Evolutionary conservation across 208 protist genomes (phyloP).

Genomic region (Herpetomonas samuelpessoai): DNA sequence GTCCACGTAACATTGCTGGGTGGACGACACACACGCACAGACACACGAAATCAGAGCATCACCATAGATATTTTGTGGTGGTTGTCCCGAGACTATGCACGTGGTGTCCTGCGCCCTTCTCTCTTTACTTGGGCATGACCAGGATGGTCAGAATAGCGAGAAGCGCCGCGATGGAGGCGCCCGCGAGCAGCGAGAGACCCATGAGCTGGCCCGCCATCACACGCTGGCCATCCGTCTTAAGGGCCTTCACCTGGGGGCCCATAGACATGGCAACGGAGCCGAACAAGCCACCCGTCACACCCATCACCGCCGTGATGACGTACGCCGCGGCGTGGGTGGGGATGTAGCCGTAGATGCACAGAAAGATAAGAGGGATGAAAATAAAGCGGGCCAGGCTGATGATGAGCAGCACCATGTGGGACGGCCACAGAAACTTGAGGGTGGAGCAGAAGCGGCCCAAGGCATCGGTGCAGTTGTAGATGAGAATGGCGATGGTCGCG

Average conservation of each 20-base stretch:
- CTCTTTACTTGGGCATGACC: constrained; percentile 49
- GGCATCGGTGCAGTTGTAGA: constrained; percentile 82
- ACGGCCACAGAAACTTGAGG: constrained; percentile 48
- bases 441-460: constrained; percentile 53
- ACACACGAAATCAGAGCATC: too few species aligned
- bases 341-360: constrained; percentile 83
- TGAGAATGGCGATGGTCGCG: constrained; percentile 68
- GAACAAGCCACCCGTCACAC: constrained; percentile 80
- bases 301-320: constrained; percentile 50
- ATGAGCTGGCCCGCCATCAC: constrained; percentile 83
- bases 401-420: constrained; percentile 44
- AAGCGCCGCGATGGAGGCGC: constrained; percentile 52
- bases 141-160: constrained; percentile 64
- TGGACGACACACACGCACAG: too few species aligned
- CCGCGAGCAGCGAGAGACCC: constrained; percentile 66
- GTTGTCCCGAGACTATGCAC: too few species aligned
- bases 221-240: constrained; percentile 64
- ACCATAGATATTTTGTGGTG: too few species aligned
- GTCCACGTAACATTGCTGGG: too few species aligned
- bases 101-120: too few species aligned
- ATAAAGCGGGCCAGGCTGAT: constrained; percentile 36
- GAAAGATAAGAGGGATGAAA: constrained; percentile 69
- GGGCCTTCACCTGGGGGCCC: constrained; percentile 43
- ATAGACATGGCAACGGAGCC: constrained; percentile 76
- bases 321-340: constrained; percentile 53